A percentile compares a stretch with the other conserved stretches of the same genome.
These are phyloP conservation scores for Diaporthe ilicicola DNA, from an alignment of 2,329 filamentous ascomycete species.

Conservation along the genomic window DNA sequence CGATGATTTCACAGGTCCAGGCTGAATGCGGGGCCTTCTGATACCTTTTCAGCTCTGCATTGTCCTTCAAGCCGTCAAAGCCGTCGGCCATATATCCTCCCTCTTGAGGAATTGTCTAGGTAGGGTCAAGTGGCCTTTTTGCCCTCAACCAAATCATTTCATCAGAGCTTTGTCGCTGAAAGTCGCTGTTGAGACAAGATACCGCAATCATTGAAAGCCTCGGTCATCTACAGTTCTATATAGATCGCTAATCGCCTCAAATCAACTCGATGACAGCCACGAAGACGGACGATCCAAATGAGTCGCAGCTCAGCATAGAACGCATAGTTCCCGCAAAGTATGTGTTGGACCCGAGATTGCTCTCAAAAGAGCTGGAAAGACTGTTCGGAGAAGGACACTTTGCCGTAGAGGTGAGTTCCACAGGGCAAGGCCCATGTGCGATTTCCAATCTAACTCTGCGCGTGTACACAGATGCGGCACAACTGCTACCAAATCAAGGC, in stretches of 20 bases:
- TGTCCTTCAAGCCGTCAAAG: not conserved
- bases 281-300: not conserved
- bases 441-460: not conserved
- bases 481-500: constrained; percentile 19
- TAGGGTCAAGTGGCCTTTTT: too few species aligned
- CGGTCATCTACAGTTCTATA: not conserved
- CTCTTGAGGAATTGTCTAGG: not conserved
- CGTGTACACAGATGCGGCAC: constrained; percentile 1
- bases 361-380: not conserved
- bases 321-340: constrained; percentile 17
- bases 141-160: not conserved
- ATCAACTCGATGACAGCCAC: not conserved
- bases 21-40: not conserved
- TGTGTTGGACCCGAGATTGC: constrained; percentile 7
- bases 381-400: constrained; percentile 1
- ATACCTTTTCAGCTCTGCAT: not conserved
- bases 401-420: not conserved
- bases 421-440: not conserved
- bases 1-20: not conserved
- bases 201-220: not conserved
- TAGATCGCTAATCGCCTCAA: too few species aligned
- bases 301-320: not conserved
- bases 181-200: not conserved
- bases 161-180: not conserved
- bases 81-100: not conserved